These are phyloP conservation scores for Colletotrichum graminicola DNA, from an alignment of 2,329 filamentous ascomycete species.

Conservation along the genomic window DNA sequence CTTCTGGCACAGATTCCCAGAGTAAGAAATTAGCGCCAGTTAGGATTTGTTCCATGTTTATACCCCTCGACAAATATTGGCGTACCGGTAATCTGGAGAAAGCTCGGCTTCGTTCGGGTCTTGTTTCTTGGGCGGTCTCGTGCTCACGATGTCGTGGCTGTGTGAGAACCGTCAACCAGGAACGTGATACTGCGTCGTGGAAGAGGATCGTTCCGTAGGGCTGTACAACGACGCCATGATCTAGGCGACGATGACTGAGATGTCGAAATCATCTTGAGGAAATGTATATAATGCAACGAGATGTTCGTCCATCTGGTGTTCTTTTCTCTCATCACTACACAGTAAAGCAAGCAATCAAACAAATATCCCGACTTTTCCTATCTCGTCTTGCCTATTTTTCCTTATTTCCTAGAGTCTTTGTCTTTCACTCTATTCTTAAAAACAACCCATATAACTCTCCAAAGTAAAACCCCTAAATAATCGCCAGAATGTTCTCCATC, in stretches of 20 bases:
- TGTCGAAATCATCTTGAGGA: not conserved
- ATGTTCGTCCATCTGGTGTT: not conserved
- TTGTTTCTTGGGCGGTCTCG: not conserved
- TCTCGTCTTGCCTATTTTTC: constrained; percentile 19
- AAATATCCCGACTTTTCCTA: constrained; percentile 19
- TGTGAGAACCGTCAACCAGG: not conserved
- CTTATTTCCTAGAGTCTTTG: constrained; percentile 18
- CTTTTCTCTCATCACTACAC: constrained; percentile 14
- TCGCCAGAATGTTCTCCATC: constrained; percentile 49
- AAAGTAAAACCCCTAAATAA: not conserved
- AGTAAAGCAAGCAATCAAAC: not conserved
- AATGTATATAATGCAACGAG: not conserved
- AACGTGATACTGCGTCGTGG: not conserved
- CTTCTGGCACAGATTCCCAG: not conserved
- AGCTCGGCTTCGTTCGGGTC: not conserved
- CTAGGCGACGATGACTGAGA: constrained; percentile 1
- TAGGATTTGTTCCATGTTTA: not conserved
- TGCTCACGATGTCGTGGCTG: constrained; percentile 8
- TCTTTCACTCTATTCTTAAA: not conserved
- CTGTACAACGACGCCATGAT: constrained; percentile 20
- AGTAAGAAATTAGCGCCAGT: constrained; percentile 19
- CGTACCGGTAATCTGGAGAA: not conserved
- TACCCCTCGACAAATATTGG: not conserved
- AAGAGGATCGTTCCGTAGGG: constrained; percentile 33
- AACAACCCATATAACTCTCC: not conserved